Percentiles rank a stretch among this genome's conserved stretches.
Conservation (phyloP, 208 protist species). For the Crithidia expoeki region DNA sequence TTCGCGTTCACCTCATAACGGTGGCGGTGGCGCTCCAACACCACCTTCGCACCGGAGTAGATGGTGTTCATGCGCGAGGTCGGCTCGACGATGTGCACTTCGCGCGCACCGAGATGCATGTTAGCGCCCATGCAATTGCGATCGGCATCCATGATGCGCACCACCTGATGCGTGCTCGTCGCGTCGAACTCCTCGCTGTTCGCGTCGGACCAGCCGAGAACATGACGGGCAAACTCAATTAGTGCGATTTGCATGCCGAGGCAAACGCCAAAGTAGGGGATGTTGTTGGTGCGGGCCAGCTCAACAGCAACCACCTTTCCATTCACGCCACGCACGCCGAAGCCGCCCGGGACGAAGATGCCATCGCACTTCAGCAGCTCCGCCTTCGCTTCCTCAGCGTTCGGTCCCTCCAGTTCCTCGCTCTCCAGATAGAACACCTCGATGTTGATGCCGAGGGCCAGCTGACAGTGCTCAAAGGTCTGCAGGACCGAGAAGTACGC, state of each 20-base stretch:
- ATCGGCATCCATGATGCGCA: slow-evolving; percentile 98
- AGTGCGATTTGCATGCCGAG: slow-evolving; percentile 98
- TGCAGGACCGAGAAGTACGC: slow-evolving; percentile 98
- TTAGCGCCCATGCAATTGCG: slow-evolving; percentile 97
- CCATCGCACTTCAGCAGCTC: slow-evolving; percentile 90
- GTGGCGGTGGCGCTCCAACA: slow-evolving; percentile 98
- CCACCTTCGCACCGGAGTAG: slow-evolving; percentile 80
- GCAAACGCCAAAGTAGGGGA: slow-evolving; percentile 98
- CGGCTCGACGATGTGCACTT: slow-evolving; percentile 76
- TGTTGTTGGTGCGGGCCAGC: slow-evolving; percentile 95
- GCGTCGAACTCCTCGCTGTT: slow-evolving; percentile 96
- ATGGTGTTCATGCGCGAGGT: slow-evolving; percentile 72
- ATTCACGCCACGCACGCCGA: slow-evolving; percentile 97
- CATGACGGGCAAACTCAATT: slow-evolving; percentile 95
- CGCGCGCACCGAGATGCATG: slow-evolving; percentile 98
- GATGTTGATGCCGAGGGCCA: slow-evolving; percentile 92
- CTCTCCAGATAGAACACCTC: slow-evolving; percentile 95
- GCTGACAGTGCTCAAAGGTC: slow-evolving; percentile 96
- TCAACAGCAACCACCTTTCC: slow-evolving; percentile 96
- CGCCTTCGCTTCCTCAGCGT: slow-evolving; percentile 69
- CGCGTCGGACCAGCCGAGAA: slow-evolving; percentile 92
- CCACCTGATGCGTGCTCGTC: slow-evolving; percentile 84
- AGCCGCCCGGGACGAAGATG: slow-evolving; percentile 99
- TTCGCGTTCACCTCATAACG: slow-evolving; percentile 98
- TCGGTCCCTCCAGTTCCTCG: slow-evolving; percentile 77